These are phyloP conservation scores for Epichloe elymi DNA, from an alignment of 2,329 filamentous ascomycete genomes.

Conservation along the genomic window DNA sequence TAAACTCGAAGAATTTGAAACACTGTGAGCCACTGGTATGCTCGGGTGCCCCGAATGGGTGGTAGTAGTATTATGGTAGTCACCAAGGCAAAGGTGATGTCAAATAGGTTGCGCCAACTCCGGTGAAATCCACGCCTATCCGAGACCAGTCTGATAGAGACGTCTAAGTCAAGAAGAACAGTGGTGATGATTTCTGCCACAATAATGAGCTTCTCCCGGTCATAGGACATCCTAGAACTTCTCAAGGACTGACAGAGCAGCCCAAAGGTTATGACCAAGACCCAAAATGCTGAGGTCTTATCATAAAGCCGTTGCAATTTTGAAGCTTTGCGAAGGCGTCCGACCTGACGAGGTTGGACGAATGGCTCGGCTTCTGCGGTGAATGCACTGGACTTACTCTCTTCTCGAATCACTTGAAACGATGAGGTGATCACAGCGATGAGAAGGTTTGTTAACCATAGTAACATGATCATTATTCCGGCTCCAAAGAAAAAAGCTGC, in stretches of 20 bases:
- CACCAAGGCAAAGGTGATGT: conserved; percentile 65
- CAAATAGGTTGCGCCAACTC: conserved; percentile 63
- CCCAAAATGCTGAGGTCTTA: conserved; percentile 65
- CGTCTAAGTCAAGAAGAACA: conserved; percentile 66
- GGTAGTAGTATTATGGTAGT: conserved; percentile 82
- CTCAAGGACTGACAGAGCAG: conserved; percentile 68
- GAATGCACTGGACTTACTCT: conserved; percentile 89
- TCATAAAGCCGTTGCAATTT: conserved; percentile 58
- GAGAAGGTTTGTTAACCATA: conserved; percentile 89
- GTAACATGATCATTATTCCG: conserved; percentile 77
- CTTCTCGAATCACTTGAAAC: conserved; percentile 95
- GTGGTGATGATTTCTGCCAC: conserved; percentile 65
- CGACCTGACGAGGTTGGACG: conserved; percentile 24
- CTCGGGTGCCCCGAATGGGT: conserved; percentile 56
- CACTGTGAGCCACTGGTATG: conserved; percentile 78
- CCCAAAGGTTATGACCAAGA: conserved; percentile 65
- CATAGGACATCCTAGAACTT: conserved; percentile 59
- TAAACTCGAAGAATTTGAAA: conserved; percentile 93
- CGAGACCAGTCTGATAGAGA: conserved; percentile 60
- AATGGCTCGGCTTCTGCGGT: conserved; percentile 52
- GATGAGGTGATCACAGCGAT: conserved; percentile 98
- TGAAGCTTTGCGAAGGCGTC: conserved; percentile 24
- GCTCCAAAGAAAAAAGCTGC: conserved; percentile 66
- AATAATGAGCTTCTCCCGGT: conserved; percentile 52
- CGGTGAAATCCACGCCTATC: conserved; percentile 74